phyloP scores from a whole-genome alignment of 2,329 filamentous ascomycete species.

The Phialophora tarda region DNA sequence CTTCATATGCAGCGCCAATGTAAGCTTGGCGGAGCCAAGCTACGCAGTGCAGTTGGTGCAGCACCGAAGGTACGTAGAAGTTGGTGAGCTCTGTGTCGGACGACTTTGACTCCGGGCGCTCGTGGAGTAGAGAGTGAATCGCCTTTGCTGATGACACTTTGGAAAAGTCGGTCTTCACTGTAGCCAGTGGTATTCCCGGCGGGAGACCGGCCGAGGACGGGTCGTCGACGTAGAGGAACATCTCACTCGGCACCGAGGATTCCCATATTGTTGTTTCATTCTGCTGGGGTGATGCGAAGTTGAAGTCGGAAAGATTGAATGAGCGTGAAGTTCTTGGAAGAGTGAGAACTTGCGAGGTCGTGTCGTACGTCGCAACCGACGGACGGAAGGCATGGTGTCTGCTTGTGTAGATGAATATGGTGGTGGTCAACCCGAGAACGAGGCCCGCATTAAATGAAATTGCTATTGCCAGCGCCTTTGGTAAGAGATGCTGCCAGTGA shows the following conservation, averaged over 20 bases:
- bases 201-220: background rate
- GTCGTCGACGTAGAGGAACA: background rate
- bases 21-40: constrained; percentile 1
- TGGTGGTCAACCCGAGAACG: too few species aligned
- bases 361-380: background rate
- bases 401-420: background rate
- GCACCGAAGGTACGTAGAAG: constrained; percentile 1
- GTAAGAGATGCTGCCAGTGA: too few species aligned
- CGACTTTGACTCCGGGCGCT: background rate
- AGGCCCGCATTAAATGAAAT: too few species aligned
- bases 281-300: background rate
- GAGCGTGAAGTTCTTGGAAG: background rate
- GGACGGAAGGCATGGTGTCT: background rate
- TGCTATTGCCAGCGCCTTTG: too few species aligned
- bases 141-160: background rate
- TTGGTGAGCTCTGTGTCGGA: background rate
- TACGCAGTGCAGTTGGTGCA: constrained; percentile 4
- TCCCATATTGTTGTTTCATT: background rate
- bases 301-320: background rate
- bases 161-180: background rate
- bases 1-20: background rate
- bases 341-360: background rate
- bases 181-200: background rate
- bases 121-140: background rate
- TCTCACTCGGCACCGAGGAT: background rate